Percentiles rank a stretch among this genome's conserved stretches.
Conservation (phyloP, 257 asterid species). For the Solanum arcanum region DNA sequence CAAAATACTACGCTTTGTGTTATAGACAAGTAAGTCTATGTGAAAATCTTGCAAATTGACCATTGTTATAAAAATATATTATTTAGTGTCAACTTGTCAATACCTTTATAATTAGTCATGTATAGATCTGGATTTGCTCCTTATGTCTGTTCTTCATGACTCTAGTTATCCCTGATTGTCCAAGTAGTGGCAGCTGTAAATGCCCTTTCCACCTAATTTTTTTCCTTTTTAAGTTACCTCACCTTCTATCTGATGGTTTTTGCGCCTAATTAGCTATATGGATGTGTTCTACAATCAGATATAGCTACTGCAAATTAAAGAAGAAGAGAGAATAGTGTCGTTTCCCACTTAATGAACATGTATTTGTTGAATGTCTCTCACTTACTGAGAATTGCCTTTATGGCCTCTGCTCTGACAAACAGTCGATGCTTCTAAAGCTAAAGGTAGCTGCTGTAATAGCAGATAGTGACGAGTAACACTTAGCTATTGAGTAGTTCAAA, state of each 20-base stretch:
- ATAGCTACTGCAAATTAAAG: neutral
- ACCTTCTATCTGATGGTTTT: neutral
- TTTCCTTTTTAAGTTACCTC: neutral
- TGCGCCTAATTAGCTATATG: neutral
- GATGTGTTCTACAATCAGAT: neutral
- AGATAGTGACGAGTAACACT: neutral
- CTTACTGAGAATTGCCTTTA: neutral
- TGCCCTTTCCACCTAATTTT: neutral
- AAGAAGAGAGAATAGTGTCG: neutral
- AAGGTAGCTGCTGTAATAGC: neutral
- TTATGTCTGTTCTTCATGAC: neutral
- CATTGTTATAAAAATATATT: too few relatives aligned
- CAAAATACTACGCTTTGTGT: conserved; percentile 44
- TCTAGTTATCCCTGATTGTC: neutral
- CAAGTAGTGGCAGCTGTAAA: neutral
- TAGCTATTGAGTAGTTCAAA: neutral
- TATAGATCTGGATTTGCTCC: neutral
- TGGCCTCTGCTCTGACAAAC: neutral
- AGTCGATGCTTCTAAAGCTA: neutral
- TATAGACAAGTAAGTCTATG: conserved; percentile 71
- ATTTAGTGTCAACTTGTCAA: too few relatives aligned
- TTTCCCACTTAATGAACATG: neutral
- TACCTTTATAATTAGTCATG: neutral
- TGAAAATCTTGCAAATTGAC: neutral
- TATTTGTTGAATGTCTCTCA: neutral